A percentile compares a stretch with the other conserved stretches of the same genome.
Evolutionary conservation across 345 rosid genomes (phyloP).

Genomic region (Acer negundo): DNA sequence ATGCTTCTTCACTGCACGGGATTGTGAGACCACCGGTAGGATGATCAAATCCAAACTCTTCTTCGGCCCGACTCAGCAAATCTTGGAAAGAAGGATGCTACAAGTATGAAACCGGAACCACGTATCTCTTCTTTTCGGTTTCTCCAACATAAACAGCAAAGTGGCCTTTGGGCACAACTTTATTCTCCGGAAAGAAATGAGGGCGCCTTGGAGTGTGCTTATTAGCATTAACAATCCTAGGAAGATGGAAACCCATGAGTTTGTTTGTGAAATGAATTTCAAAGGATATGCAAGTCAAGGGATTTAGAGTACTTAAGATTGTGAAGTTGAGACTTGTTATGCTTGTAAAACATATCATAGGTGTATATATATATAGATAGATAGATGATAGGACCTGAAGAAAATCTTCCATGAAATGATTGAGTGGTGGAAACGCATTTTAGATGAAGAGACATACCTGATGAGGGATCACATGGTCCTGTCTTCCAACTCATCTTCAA

Average conservation of each 20-base stretch:
- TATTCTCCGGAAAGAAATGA: not conserved
- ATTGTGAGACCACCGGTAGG: slow-evolving; percentile 56
- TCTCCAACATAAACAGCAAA: slow-evolving; percentile 51
- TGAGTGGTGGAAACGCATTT: not conserved
- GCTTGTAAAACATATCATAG: not conserved
- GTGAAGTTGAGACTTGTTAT: not conserved
- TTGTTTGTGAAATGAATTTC: not conserved
- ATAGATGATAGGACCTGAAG: not conserved
- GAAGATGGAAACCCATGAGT: slow-evolving; percentile 9
- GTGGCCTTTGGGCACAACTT: slow-evolving; percentile 43
- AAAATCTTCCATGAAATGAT: not conserved
- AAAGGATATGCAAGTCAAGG: not conserved
- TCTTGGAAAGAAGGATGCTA: slow-evolving; percentile 44
- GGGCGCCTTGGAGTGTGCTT: not conserved
- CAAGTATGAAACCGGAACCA: slow-evolving; percentile 45
- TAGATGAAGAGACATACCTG: not conserved
- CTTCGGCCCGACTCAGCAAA: slow-evolving; percentile 37
- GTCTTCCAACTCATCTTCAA: slow-evolving; percentile 22
- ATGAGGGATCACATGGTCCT: slow-evolving; percentile 31
- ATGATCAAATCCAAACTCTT: slow-evolving; percentile 47
- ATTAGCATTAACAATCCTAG: not conserved
- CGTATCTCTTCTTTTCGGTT: slow-evolving; percentile 35
- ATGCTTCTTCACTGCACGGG: slow-evolving; percentile 44
- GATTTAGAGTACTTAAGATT: not conserved
- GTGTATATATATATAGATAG: slow-evolving; percentile 17